Evolutionary conservation across 2,329 filamentous ascomycete genomes (phyloP).

Genomic region (Cadophora sp.): DNA sequence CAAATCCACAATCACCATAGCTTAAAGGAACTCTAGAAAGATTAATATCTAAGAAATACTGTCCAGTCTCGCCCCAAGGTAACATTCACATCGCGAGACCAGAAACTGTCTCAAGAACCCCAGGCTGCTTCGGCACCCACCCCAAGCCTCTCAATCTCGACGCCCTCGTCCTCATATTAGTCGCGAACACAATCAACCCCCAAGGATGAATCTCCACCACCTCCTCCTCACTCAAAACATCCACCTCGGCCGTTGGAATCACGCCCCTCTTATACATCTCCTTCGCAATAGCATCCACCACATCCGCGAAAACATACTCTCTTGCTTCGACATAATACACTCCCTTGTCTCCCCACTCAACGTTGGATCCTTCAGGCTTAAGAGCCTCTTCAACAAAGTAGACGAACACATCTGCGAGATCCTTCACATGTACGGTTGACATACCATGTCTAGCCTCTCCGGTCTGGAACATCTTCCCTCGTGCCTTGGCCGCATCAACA

Average conservation of each 20-base stretch:
- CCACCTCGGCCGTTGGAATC: conserved; percentile 42
- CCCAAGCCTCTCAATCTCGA: conserved; percentile 17
- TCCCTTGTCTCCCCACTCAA: conserved; percentile 57
- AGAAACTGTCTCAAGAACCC: conserved; percentile 2
- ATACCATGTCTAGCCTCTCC: conserved; percentile 58
- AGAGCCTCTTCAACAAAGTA: conserved; percentile 59
- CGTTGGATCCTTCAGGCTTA: conserved; percentile 45
- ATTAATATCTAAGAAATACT: too few species aligned
- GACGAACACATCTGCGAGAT: conserved; percentile 59
- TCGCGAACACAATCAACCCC: conserved; percentile 28
- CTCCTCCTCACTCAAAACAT: conserved; percentile 29
- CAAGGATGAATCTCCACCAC: conserved; percentile 30
- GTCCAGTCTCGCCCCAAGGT: too few species aligned
- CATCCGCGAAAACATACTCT: conserved; percentile 56
- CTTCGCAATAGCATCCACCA: conserved; percentile 52
- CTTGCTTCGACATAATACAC: conserved; percentile 65
- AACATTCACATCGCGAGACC: background rate
- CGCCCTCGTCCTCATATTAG: conserved; percentile 28
- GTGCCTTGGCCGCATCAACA: conserved; percentile 51
- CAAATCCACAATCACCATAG: background rate
- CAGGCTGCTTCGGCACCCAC: background rate
- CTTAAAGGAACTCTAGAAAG: too few species aligned
- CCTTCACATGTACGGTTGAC: conserved; percentile 58
- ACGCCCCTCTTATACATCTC: conserved; percentile 56
- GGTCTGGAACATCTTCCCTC: conserved; percentile 56